Conservation (phyloP, 2,329 filamentous ascomycete species). For the Colletotrichum sp. region DNA sequence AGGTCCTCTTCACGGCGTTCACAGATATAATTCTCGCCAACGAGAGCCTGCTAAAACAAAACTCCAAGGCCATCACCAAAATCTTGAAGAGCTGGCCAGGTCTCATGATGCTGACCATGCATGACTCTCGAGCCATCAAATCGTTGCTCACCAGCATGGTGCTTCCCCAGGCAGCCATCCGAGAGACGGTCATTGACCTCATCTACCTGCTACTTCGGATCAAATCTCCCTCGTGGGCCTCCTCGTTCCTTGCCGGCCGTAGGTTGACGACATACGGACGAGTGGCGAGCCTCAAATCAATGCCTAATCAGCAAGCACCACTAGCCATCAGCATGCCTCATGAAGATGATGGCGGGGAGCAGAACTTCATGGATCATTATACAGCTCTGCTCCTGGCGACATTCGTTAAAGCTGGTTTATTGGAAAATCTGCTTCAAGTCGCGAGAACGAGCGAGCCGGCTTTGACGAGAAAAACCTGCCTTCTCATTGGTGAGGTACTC, state of each 20-base stretch:
- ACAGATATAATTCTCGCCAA: conserved; percentile 77
- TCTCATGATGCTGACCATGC: conserved; percentile 85
- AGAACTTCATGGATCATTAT: conserved; percentile 93
- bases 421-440: conserved; percentile 65
- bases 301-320: conserved; percentile 43
- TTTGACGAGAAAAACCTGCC: conserved; percentile 85
- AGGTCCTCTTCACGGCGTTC: conserved; percentile 88
- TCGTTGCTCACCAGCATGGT: conserved; percentile 75
- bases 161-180: conserved; percentile 58
- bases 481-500: conserved; percentile 89
- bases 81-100: conserved; percentile 95
- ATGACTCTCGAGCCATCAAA: conserved; percentile 81
- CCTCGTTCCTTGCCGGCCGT: conserved; percentile 90
- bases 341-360: conserved; percentile 72
- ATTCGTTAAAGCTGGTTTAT: conserved; percentile 80
- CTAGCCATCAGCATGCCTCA: conserved; percentile 45
- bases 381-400: conserved; percentile 86
- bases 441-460: conserved; percentile 71
- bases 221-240: conserved; percentile 93
- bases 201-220: conserved; percentile 83
- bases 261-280: conserved; percentile 96
- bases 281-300: conserved; percentile 80
- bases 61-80: conserved; percentile 89
- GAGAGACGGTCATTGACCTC: conserved; percentile 85
- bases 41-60: conserved; percentile 75